These are phyloP conservation scores for Trichophyton verrucosum DNA, from an alignment of 2,329 filamentous ascomycete genomes.

Conservation along the genomic window DNA sequence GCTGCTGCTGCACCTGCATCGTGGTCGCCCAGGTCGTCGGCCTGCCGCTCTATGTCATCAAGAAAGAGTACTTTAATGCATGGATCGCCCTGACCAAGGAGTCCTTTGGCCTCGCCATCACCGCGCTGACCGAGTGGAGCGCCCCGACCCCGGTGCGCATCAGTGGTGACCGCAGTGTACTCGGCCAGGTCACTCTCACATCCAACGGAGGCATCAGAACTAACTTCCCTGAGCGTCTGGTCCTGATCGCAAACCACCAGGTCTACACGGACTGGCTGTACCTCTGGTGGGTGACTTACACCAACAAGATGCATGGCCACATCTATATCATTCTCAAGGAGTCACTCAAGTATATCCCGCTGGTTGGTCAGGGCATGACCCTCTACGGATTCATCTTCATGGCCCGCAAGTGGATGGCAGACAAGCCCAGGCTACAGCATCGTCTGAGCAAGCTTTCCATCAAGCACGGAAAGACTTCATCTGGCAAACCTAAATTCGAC, in stretches of 20 bases:
- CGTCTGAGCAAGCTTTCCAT: constrained; percentile 40
- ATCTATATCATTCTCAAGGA: constrained; percentile 58
- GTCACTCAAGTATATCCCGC: constrained; percentile 49
- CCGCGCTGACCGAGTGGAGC: constrained; percentile 51
- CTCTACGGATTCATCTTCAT: constrained; percentile 58
- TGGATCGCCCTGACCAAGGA: constrained; percentile 57
- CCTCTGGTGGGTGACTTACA: constrained; percentile 56
- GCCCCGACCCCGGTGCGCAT: constrained; percentile 50
- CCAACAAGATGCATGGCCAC: constrained; percentile 51
- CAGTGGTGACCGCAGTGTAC: constrained; percentile 49
- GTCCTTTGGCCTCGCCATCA: constrained; percentile 50
- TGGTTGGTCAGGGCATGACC: constrained; percentile 51
- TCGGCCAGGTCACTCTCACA: constrained; percentile 45
- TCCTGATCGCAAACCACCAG: constrained; percentile 54
- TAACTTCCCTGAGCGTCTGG: constrained; percentile 48
- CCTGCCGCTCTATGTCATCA: constrained; percentile 48
- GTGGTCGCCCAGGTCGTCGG: constrained; percentile 49
- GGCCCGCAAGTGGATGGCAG: constrained; percentile 49
- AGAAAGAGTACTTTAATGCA: constrained; percentile 48
- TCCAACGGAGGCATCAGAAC: constrained; percentile 47
- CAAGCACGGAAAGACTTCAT: constrained; percentile 40
- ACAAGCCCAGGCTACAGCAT: constrained; percentile 47
- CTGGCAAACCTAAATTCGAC: constrained; percentile 37
- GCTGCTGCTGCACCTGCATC: constrained; percentile 31
- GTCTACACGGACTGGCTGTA: constrained; percentile 60